Evolutionary conservation across 495 filamentous ascomycete genomes (phyloP), one percentile per base, ranked within the genome.

Genomic region (Neurospora sp.): DNA sequence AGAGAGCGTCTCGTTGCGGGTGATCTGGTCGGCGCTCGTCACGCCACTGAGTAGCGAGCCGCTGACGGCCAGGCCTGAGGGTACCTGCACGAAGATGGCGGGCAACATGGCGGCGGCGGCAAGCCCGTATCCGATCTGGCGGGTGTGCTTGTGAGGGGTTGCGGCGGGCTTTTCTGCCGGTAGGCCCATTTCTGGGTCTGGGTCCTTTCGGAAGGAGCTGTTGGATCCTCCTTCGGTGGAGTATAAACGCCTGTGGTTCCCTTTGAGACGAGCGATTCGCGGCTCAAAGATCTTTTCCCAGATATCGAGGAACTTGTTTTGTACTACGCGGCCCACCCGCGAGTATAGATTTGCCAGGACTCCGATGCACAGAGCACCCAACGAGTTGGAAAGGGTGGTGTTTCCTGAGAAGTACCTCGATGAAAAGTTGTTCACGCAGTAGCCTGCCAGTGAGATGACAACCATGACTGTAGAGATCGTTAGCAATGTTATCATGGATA

Each of bases 1-100:
- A 39, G 78, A 40, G 20, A 78, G 54, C 11, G 79, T 81, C 75
- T 81, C 86, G 71, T 86, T 88, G 69, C 77, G 73, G 14, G 88
- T 91, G 72, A 98, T 90, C 77, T 93, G 87, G 77, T 97, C 90
- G 2, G 94, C 95, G 16, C 89, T 91, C n/a, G 89, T 89, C 46
- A 99, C 86, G 9, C 96, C 95, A n/a, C 89, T 90, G 16, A 99
- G 85, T 73, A 98, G 82, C 11, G 91, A 93, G 2, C 95, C 95
- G 39, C 89, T 89, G 5, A 93, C 94, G 1, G 96, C 93, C 14
- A 99, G 86, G 5, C 95, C 95, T 16, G 91, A 94, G 3, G 95
- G 95, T 6, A 99, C 96, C 71, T 96, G 93, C 6, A 99, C 95
- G 77, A 97, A 97, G 75, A 99, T 97, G 5, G 93, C 95, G 1